Percentiles rank a stretch among this genome's conserved stretches.
Conservation (phyloP, 2,329 filamentous ascomycete genomes). For the Diaporthe ilicicola region DNA sequence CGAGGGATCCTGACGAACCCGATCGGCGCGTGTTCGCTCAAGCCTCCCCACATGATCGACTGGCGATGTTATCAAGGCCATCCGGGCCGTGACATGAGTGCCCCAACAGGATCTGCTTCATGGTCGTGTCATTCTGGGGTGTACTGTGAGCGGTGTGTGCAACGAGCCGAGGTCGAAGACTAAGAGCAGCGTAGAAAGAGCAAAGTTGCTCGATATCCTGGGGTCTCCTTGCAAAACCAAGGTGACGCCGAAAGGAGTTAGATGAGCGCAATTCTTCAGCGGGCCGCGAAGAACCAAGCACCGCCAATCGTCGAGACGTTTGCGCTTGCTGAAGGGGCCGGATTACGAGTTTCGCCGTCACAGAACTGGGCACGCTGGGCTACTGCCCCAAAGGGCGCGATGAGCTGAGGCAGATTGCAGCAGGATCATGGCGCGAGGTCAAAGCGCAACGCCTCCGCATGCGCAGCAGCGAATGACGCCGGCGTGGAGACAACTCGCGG, state of each 20-base stretch:
- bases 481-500: neutral
- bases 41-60: slow-evolving; percentile 20
- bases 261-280: slow-evolving; percentile 24
- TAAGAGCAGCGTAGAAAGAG: neutral
- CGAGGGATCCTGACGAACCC: slow-evolving; percentile 1
- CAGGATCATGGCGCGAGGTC: slow-evolving; percentile 23
- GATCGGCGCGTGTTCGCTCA: slow-evolving; percentile 3
- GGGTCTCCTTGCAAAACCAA: neutral
- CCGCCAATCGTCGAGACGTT: slow-evolving; percentile 8
- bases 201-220: neutral
- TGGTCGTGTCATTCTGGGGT: neutral
- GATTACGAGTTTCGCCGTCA: slow-evolving; percentile 9
- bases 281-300: neutral
- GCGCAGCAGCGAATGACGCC: slow-evolving; percentile 8
- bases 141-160: neutral
- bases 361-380: too few relatives aligned
- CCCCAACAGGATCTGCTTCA: neutral
- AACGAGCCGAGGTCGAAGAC: neutral
- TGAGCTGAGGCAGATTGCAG: slow-evolving; percentile 4
- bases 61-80: neutral
- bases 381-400: neutral
- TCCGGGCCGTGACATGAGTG: neutral
- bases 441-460: slow-evolving; percentile 22
- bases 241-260: neutral
- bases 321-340: slow-evolving; percentile 1